These are phyloP conservation scores for Durusdinium trenchii DNA, from an alignment of 73 alveolate species.

Conservation along the genomic window DNA sequence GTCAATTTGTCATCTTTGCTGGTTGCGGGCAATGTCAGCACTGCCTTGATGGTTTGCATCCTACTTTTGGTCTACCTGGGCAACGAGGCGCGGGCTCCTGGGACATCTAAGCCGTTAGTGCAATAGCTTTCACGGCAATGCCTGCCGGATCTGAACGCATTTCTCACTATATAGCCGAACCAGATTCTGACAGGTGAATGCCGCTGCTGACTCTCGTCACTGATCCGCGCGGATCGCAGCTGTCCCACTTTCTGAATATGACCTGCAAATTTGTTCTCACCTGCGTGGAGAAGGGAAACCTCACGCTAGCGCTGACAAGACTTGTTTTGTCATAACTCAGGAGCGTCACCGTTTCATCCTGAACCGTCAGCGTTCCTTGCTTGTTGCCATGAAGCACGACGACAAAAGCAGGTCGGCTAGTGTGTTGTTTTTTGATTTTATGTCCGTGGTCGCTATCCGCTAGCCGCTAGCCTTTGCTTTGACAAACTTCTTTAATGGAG, in stretches of 20 bases:
- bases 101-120: no score
- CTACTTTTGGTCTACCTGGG: constrained; percentile 77
- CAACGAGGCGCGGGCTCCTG: constrained; percentile 84
- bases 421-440: no score
- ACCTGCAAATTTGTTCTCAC: not conserved
- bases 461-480: no score
- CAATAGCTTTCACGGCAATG: no score
- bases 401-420: constrained; percentile 30
- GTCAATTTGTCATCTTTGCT: constrained; percentile 60
- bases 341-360: constrained; percentile 87
- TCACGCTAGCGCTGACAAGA: not conserved
- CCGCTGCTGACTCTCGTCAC: constrained; percentile 3
- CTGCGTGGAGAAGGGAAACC: not conserved
- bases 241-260: not conserved
- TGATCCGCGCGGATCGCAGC: not conserved
- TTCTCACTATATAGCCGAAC: not conserved
- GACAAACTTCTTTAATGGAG: no score
- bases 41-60: constrained; percentile 47
- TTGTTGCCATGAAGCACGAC: constrained; percentile 52
- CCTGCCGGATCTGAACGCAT: not conserved
- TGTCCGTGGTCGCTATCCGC: no score
- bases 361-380: constrained; percentile 41
- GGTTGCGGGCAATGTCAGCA: constrained; percentile 69
- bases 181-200: not conserved
- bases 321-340: not conserved